phyloP scores from a whole-genome alignment of 106 monocot species.

The Amphibolis antarctica region DNA sequence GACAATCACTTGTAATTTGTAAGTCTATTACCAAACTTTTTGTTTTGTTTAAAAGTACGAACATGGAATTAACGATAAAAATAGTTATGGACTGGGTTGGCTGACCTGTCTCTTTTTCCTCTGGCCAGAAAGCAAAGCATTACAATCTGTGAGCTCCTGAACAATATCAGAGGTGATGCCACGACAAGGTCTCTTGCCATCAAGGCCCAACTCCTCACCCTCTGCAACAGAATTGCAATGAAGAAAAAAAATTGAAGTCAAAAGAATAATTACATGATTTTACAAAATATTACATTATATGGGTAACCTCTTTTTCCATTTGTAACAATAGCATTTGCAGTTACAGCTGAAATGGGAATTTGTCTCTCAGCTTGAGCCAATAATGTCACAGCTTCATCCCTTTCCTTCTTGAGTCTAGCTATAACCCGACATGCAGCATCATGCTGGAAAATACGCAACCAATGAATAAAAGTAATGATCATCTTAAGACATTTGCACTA shows the following conservation, averaged over 20 bases:
- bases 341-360: slow-evolving; percentile 37
- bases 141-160: slow-evolving; percentile 78
- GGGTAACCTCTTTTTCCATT: slow-evolving; percentile 70
- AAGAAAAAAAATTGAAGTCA: neutral
- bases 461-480: neutral
- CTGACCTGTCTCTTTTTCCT: slow-evolving; percentile 85
- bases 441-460: slow-evolving; percentile 35
- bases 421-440: slow-evolving; percentile 99
- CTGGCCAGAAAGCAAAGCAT: slow-evolving; percentile 67
- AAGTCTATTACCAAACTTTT: too few relatives aligned
- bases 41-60: too few relatives aligned
- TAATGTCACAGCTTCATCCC: slow-evolving; percentile 77
- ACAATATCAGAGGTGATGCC: slow-evolving; percentile 70
- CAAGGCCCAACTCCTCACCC: slow-evolving; percentile 67
- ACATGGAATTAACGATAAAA: neutral
- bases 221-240: slow-evolving; percentile 41
- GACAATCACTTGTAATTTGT: too few relatives aligned
- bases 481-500: neutral
- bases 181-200: slow-evolving; percentile 87
- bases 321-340: slow-evolving; percentile 24
- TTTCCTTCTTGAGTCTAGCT: slow-evolving; percentile 89
- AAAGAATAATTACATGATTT: neutral
- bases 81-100: neutral
- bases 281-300: neutral
- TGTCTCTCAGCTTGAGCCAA: slow-evolving; percentile 85